A percentile compares a stretch with the other conserved stretches of the same genome.
Conservation (phyloP, 2,329 filamentous ascomycete species). For the Claviceps paspali region DNA sequence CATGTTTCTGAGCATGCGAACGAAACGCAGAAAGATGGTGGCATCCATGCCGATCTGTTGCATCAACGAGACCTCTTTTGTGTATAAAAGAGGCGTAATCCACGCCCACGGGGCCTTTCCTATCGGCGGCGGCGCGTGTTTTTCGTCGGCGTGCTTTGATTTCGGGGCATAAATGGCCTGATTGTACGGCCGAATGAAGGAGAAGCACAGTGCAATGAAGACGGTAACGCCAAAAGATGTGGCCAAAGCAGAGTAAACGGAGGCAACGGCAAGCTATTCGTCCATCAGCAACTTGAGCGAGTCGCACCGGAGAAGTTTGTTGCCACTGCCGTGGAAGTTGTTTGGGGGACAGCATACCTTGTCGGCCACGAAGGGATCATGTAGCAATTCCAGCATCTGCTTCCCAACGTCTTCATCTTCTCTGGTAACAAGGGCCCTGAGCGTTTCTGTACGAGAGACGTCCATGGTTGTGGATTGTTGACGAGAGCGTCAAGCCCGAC, state of each 20-base stretch:
- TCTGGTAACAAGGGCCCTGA: background rate
- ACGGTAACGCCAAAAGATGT: slow-evolving; percentile 64
- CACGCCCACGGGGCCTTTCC: slow-evolving; percentile 81
- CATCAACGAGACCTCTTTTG: slow-evolving; percentile 62
- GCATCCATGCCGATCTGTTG: slow-evolving; percentile 84
- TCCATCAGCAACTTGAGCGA: background rate
- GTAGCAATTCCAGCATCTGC: slow-evolving; percentile 32
- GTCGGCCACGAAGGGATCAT: slow-evolving; percentile 30
- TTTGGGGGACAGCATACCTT: slow-evolving; percentile 1
- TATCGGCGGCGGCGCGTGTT: slow-evolving; percentile 74
- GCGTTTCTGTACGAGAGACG: background rate
- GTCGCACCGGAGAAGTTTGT: background rate
- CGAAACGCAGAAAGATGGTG: slow-evolving; percentile 75
- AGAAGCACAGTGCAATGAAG: slow-evolving; percentile 67
- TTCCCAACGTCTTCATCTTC: slow-evolving; percentile 18
- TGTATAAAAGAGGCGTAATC: slow-evolving; percentile 63
- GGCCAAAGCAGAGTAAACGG: slow-evolving; percentile 64
- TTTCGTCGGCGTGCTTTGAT: slow-evolving; percentile 80
- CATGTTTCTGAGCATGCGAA: slow-evolving; percentile 83
- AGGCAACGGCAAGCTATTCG: slow-evolving; percentile 20
- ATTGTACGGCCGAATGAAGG: slow-evolving; percentile 79
- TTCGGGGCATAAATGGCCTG: slow-evolving; percentile 88
- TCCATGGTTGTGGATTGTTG: background rate
- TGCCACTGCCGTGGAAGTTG: too few relatives aligned
- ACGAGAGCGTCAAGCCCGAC: background rate